phyloP scores from a whole-genome alignment of 768 basidiomycete genomes.

The Lyophyllum semitale region DNA sequence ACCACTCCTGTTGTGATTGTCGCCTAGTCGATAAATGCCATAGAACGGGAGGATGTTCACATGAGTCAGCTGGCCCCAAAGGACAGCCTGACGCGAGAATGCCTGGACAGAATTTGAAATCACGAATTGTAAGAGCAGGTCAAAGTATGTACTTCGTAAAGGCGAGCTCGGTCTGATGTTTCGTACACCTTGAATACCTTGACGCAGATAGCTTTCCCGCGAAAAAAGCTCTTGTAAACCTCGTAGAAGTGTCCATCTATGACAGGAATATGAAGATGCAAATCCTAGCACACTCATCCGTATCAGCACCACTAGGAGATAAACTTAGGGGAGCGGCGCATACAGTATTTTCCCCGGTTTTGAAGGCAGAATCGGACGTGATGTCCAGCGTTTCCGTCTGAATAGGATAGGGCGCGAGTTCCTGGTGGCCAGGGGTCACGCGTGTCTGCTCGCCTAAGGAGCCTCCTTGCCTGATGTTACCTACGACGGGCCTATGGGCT shows the following conservation, averaged over 20 bases:
- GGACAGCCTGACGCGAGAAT: conserved; percentile 18
- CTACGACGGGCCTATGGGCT: too few species aligned
- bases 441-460: too few species aligned
- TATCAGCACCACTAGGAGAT: too few species aligned
- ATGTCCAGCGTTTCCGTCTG: too few species aligned
- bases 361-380: too few species aligned
- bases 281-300: too few species aligned
- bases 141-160: conserved; percentile 25
- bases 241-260: conserved; percentile 29
- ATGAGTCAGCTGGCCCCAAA: conserved; percentile 20
- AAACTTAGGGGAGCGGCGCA: too few species aligned
- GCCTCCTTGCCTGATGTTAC: too few species aligned
- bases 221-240: conserved; percentile 23
- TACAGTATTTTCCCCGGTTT: too few species aligned
- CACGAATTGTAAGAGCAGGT: not conserved
- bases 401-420: too few species aligned
- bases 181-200: conserved; percentile 28
- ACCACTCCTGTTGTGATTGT: conserved; percentile 28
- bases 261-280: too few species aligned
- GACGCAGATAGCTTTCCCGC: conserved; percentile 21
- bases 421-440: too few species aligned
- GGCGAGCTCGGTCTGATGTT: conserved; percentile 15
- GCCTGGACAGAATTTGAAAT: conserved; percentile 20
- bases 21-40: conserved; percentile 30
- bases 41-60: conserved; percentile 38